A percentile compares a stretch with the other conserved stretches of the same genome.
Evolutionary conservation across 805 yeast genomes (phyloP).

Genomic region (Metschnikowia santaceciliae): DNA sequence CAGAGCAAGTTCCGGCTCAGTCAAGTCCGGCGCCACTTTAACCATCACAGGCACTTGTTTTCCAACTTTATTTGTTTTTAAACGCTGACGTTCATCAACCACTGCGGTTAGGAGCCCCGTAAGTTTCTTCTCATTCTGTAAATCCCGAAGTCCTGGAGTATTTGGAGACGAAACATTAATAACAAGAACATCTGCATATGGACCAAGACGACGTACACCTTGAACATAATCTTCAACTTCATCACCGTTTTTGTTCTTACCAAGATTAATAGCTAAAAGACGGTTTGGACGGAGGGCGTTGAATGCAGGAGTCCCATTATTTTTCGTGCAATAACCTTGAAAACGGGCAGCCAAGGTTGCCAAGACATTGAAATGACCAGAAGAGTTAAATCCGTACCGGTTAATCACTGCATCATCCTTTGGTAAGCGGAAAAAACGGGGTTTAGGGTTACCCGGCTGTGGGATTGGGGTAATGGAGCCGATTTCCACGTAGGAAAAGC

Average conservation of each 20-base stretch:
- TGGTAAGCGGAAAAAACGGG: conserved; percentile 83
- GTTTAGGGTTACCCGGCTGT: conserved; percentile 93
- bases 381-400: conserved; percentile 91
- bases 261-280: conserved; percentile 78
- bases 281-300: conserved; percentile 60
- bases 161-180: conserved; percentile 93
- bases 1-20: conserved; percentile 72
- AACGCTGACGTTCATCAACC: conserved; percentile 58
- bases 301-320: conserved; percentile 35
- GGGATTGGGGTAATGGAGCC: conserved; percentile 92
- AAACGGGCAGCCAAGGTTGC: conserved; percentile 66
- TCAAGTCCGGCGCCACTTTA: conserved; percentile 90
- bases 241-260: conserved; percentile 90
- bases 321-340: conserved; percentile 8
- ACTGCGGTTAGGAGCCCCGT: conserved; percentile 64
- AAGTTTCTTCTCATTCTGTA: conserved; percentile 75
- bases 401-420: conserved; percentile 89
- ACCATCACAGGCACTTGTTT: conserved; percentile 76
- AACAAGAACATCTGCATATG: conserved; percentile 82
- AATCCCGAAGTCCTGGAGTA: conserved; percentile 88
- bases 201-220: conserved; percentile 81
- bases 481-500: conserved; percentile 87
- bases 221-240: conserved; percentile 80
- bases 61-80: conserved; percentile 40
- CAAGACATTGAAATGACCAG: conserved; percentile 75